Evolutionary conservation across 176 grass and related monocot species (phyloP), one percentile per base, ranked within the genome.

Genomic region (Triticum timopheevii): DNA sequence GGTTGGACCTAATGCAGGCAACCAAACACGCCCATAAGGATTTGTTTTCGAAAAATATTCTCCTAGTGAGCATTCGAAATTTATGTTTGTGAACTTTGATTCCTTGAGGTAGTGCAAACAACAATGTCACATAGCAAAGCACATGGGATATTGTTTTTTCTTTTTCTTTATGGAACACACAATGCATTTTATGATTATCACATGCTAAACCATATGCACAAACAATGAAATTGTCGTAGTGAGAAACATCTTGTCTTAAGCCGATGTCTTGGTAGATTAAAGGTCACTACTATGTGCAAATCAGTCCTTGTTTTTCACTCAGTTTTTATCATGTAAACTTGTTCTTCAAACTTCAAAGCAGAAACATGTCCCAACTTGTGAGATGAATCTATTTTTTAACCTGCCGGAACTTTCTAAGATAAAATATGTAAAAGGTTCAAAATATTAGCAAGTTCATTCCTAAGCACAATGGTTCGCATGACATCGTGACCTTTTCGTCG

Each of bases 391-490:
- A 50, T 50, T 16, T 50, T 50, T 16, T 50, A 50, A 50, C 13
- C 47, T 15, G 4, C 13, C 4, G 7, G 30, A 27, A 56, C 10
- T 38, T 77, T 22, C 54, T 22, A 47, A 16, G 13, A 42, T 70
- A 65, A 84, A 22, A 82, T 7, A 82, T 81, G 25, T 87, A 82
- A 67, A 65, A n/a, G 16, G 65, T 76, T 13, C 16, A 22, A 73
- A 77, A 68, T 74, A 35, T 64, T 12, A 65, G 33, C 69, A 80
- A 64, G 30, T 73, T 27, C 36, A 20, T 71, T 73, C 20, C 33
- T 34, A 71, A 86, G 27, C 3, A 17, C 49, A 76, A 42, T 30
- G 58, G 58, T 69, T 82, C 56, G 45, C 36, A 15, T 66, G 23
- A 64, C 47, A 50, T 50, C 47, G 4, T 23, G 7, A 40, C 25